These are phyloP conservation scores for Annulohypoxylon moriforme DNA, from an alignment of 495 filamentous ascomycete genomes.

Conservation along the genomic window DNA sequence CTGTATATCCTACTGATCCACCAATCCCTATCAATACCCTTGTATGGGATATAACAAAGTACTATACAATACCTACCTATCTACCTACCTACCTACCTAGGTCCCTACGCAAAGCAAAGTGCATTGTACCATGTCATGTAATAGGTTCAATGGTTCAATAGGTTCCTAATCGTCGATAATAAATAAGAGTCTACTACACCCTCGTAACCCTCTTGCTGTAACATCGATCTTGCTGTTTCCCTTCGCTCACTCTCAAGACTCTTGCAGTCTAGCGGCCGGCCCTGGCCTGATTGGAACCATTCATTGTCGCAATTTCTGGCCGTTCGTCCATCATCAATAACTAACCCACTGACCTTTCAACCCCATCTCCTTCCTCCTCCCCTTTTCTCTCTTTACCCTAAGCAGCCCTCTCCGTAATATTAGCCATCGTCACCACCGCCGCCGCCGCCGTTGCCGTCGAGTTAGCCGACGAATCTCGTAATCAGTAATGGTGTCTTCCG, in stretches of 20 bases:
- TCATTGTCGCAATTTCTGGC: conserved; percentile 7
- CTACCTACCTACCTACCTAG: too few relatives aligned
- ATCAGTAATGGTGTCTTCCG: conserved; percentile 47
- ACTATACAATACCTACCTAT: too few relatives aligned
- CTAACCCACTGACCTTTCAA: not conserved
- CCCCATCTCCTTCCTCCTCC: not conserved
- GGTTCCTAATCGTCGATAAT: conserved; percentile 23
- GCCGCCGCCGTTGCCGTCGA: conserved; percentile 1
- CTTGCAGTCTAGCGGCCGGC: conserved; percentile 14
- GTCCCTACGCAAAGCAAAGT: too few relatives aligned
- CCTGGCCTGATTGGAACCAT: conserved; percentile 20
- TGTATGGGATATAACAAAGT: conserved; percentile 17
- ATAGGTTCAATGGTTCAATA: not conserved
- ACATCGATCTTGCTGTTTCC: conserved; percentile 18
- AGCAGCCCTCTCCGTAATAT: not conserved
- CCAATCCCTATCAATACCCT: conserved; percentile 34
- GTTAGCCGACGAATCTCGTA: conserved; percentile 19
- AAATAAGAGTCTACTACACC: conserved; percentile 36
- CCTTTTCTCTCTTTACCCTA: not conserved
- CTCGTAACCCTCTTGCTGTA: conserved; percentile 30
- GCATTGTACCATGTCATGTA: not conserved
- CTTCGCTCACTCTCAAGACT: conserved; percentile 15
- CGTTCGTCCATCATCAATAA: not conserved
- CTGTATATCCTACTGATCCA: conserved; percentile 13
- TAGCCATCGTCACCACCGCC: conserved; percentile 3